phyloP scores from a whole-genome alignment of 176 grass and related monocot genomes.

The Chloris gayana region DNA sequence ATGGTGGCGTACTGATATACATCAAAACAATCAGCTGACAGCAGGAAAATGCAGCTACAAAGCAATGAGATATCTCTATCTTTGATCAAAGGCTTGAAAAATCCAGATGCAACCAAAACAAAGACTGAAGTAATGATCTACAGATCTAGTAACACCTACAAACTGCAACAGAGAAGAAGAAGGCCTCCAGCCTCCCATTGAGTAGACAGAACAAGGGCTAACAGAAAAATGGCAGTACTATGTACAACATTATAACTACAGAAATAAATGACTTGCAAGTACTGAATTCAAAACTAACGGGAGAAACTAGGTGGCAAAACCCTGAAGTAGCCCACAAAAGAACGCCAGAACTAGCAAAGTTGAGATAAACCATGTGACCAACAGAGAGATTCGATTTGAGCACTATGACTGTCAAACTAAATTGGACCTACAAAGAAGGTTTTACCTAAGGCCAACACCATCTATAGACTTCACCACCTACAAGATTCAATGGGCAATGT shows the following conservation, averaged over 20 bases:
- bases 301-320: constrained; percentile 2
- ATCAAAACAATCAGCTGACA: not conserved
- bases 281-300: not conserved
- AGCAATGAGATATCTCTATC: not conserved
- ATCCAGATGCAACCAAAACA: not conserved
- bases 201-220: not conserved
- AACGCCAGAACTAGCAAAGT: not conserved
- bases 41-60: constrained; percentile 5
- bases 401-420: not conserved
- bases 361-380: not conserved
- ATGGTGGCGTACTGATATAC: not conserved
- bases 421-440: not conserved
- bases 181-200: not conserved
- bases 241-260: not conserved
- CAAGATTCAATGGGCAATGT: not conserved
- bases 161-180: not conserved
- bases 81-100: not conserved
- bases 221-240: not conserved
- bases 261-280: not conserved
- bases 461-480: not conserved
- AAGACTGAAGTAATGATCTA: not conserved
- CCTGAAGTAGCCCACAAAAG: not conserved
- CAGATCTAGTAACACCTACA: not conserved
- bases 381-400: not conserved
- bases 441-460: not conserved